Conservation (phyloP, 345 rosid species). For the Excoecaria agallocha region DNA sequence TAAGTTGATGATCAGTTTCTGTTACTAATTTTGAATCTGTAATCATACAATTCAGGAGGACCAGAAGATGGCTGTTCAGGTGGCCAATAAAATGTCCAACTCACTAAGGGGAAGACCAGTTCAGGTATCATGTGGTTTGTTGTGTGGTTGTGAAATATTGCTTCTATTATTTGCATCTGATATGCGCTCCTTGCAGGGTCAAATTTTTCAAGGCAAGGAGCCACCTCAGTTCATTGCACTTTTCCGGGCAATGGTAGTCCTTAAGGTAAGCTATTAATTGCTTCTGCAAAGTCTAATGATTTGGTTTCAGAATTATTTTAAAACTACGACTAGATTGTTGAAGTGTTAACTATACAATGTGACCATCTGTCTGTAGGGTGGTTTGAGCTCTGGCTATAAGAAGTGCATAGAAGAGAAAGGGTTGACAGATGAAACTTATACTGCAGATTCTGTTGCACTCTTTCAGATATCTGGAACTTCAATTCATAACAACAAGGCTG, state of each 20-base stretch:
- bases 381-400: conserved; percentile 90
- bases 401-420: conserved; percentile 59
- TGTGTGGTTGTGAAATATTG: conserved; percentile 9
- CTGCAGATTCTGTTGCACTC: conserved; percentile 68
- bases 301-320: neutral
- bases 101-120: conserved; percentile 89
- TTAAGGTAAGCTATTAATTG: conserved; percentile 56
- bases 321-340: conserved; percentile 10
- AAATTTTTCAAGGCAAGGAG: conserved; percentile 87
- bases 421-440: conserved; percentile 64
- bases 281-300: neutral
- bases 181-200: conserved; percentile 55
- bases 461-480: conserved; percentile 80
- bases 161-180: conserved; percentile 25
- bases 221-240: conserved; percentile 93
- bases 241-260: conserved; percentile 84
- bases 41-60: conserved; percentile 61
- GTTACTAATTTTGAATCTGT: conserved; percentile 7
- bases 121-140: conserved; percentile 73
- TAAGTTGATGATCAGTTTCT: conserved; percentile 7
- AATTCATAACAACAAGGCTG: conserved; percentile 62
- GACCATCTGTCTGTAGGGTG: conserved; percentile 60
- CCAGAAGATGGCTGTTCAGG: conserved; percentile 65
- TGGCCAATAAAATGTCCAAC: conserved; percentile 75
- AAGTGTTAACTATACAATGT: conserved; percentile 17